Evolutionary conservation across 768 basidiomycete species (phyloP), one percentile per base, ranked within the genome.

Genomic region (Candolleomyces eurysporus): DNA sequence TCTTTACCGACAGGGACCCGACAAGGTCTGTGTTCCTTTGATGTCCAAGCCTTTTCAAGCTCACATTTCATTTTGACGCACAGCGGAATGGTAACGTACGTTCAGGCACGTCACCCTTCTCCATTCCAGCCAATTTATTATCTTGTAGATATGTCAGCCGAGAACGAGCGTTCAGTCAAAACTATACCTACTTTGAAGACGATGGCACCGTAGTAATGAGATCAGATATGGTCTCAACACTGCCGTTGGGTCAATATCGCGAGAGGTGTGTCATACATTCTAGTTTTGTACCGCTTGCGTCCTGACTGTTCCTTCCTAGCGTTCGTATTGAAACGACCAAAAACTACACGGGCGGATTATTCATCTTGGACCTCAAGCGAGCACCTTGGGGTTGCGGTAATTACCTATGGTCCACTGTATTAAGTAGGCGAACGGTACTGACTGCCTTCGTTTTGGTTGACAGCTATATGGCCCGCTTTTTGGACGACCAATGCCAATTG

Each of bases 301-400:
- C 30, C 13, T 50, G 13, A 3, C 9, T 26, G 45, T 61, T 6
- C 53, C 58, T n/a, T 49, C 48, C 22, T 49, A 91, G 94, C 65
- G 88, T 96, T 61, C 88, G 94, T 49, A 87, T 96, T 71, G 85
- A 84, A 50, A 89, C 87, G 64, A 68, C 80, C 43, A 77, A 79
- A 7, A 69, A 76, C 50, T 92, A 91, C 69, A 89, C 85, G 61
- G 85, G 88, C 10, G 94, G 94, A 32, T 77, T 96, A 21, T 93
- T 95, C 69, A 82, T 96, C 61, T 78, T 96, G 26, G 94, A 96
- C 69, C 79, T 92, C 36, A 85, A 88, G 60, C 86, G 83, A 72
- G 92, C 93, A 50, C 94, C 94, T 0, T 92, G 89, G 85, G 94
- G 94, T 58, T 96, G 94, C 74, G 92, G 92, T 85, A 26, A 26